Conservation (phyloP, 345 rosid genomes). For the Dimocarpus longan region DNA sequence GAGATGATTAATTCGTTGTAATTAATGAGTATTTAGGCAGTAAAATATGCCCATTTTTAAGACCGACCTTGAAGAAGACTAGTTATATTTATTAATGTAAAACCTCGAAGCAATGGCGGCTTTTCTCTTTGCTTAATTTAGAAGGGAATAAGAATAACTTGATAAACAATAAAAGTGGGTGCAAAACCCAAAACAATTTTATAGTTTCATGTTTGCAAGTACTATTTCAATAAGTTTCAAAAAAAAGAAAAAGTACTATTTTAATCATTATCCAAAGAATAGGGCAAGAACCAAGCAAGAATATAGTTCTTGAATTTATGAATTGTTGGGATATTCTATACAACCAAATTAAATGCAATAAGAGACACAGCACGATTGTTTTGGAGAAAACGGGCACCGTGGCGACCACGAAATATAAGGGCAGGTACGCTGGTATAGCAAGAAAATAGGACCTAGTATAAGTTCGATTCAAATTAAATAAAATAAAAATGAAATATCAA, state of each 20-base stretch:
- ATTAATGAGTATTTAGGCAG: not conserved
- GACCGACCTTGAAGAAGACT: not conserved
- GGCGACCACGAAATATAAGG: not conserved
- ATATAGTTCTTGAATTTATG: not conserved
- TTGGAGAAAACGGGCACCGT: not conserved
- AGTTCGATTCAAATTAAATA: too few relatives aligned
- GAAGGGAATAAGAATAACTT: slow-evolving; percentile 22
- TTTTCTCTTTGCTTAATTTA: slow-evolving; percentile 8
- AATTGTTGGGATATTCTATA: not conserved
- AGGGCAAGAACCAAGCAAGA: not conserved
- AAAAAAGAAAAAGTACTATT: not conserved
- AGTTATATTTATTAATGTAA: too few relatives aligned
- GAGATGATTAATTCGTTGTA: not conserved
- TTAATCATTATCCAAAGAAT: not conserved
- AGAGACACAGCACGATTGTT: not conserved
- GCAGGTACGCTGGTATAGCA: too few relatives aligned
- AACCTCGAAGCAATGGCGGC: not conserved
- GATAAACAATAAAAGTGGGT: not conserved
- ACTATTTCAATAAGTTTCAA: not conserved
- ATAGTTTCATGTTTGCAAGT: not conserved
- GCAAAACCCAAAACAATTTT: not conserved
- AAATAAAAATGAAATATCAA: too few relatives aligned
- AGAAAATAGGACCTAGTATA: too few relatives aligned
- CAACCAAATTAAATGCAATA: not conserved
- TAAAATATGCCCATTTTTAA: not conserved